phyloP scores from a whole-genome alignment of 805 yeast species.

The Kurtzmaniella fragi region DNA sequence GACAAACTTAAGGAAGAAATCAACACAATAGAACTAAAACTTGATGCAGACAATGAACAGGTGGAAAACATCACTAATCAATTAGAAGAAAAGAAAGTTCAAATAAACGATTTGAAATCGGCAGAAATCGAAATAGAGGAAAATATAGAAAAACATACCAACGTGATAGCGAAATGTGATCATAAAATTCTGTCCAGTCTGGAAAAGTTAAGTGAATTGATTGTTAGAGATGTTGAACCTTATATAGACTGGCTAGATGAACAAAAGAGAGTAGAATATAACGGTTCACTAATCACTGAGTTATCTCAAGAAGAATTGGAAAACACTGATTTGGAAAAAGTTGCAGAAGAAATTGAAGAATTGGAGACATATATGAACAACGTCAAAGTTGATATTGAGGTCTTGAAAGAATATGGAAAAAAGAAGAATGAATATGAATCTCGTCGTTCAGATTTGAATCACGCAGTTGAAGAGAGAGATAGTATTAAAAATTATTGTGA shows the following conservation, averaged over 20 bases:
- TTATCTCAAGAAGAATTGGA: slow-evolving; percentile 49
- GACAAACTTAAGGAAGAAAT: slow-evolving; percentile 22
- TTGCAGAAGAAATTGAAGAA: slow-evolving; percentile 48
- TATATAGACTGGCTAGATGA: slow-evolving; percentile 46
- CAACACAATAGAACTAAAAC: slow-evolving; percentile 27
- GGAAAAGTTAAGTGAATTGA: slow-evolving; percentile 38
- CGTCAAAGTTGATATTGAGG: slow-evolving; percentile 64
- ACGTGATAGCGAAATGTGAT: slow-evolving; percentile 30
- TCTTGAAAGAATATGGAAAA: slow-evolving; percentile 69
- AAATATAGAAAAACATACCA: slow-evolving; percentile 53
- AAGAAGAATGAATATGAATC: slow-evolving; percentile 60
- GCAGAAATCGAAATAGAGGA: slow-evolving; percentile 63
- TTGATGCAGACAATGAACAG: slow-evolving; percentile 36
- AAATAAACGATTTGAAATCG: slow-evolving; percentile 55
- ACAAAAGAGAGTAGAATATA: slow-evolving; percentile 31
- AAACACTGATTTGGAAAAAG: slow-evolving; percentile 39
- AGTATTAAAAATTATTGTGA: slow-evolving; percentile 56
- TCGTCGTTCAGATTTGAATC: slow-evolving; percentile 62
- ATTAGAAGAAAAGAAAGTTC: slow-evolving; percentile 33
- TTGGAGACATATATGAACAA: slow-evolving; percentile 53
- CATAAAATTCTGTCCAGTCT: slow-evolving; percentile 35
- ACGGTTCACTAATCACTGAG: slow-evolving; percentile 34
- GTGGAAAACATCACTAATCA: slow-evolving; percentile 28
- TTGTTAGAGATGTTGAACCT: slow-evolving; percentile 50
- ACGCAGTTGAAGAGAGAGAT: slow-evolving; percentile 65